Conservation (phyloP, 2,329 filamentous ascomycete species). For the Aquanectria penicillioides region DNA sequence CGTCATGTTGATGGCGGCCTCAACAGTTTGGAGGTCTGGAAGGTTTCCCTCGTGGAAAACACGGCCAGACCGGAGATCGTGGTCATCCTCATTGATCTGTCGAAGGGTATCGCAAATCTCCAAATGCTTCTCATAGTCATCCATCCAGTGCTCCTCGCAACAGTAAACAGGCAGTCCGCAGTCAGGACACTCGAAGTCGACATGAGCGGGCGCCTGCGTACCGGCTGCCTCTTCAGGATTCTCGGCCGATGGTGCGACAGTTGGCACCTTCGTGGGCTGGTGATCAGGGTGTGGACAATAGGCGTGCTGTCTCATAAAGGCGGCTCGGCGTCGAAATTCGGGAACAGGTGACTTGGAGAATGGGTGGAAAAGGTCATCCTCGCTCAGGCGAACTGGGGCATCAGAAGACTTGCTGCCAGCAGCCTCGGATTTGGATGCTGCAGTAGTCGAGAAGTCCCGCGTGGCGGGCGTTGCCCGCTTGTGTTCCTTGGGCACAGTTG, state of each 20-base stretch:
- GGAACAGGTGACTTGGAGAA: slow-evolving; percentile 90
- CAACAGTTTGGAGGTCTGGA: slow-evolving; percentile 88
- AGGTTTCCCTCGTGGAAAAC: slow-evolving; percentile 96
- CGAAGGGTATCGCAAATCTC: slow-evolving; percentile 91
- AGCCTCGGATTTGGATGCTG: slow-evolving; percentile 41
- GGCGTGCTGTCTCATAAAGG: slow-evolving; percentile 92
- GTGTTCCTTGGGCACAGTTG: slow-evolving; percentile 35
- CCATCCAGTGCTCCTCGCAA: slow-evolving; percentile 93
- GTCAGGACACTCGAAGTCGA: slow-evolving; percentile 94
- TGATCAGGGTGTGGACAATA: slow-evolving; percentile 94
- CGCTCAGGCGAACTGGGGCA: slow-evolving; percentile 58
- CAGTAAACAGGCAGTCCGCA: slow-evolving; percentile 95
- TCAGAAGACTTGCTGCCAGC: slow-evolving; percentile 35
- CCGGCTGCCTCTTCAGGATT: slow-evolving; percentile 65
- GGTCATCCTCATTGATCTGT: slow-evolving; percentile 98
- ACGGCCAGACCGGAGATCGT: slow-evolving; percentile 89
- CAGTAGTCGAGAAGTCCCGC: slow-evolving; percentile 46
- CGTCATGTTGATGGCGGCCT: slow-evolving; percentile 94
- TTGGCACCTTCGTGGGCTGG: slow-evolving; percentile 75
- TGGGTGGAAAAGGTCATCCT: slow-evolving; percentile 91
- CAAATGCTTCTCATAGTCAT: slow-evolving; percentile 92
- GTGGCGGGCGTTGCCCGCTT: slow-evolving; percentile 29
- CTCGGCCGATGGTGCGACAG: slow-evolving; percentile 72
- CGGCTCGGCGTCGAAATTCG: slow-evolving; percentile 86
- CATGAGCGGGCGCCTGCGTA: slow-evolving; percentile 77